phyloP scores from a whole-genome alignment of 2,329 filamentous ascomycete genomes.

The Mollisiaceae sp. region DNA sequence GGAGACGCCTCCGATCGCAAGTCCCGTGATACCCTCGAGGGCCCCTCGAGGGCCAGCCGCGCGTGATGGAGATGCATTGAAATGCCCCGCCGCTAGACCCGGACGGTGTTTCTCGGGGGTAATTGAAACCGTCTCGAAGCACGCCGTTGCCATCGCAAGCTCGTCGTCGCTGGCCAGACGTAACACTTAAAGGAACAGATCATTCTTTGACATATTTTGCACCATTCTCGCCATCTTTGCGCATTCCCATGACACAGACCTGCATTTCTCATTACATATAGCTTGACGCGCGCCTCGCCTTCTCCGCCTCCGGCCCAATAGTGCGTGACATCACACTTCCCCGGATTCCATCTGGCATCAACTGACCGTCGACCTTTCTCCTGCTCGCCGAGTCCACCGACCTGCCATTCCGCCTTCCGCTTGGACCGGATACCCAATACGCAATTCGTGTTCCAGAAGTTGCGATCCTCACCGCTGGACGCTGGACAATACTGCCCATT shows the following conservation, averaged over 20 bases:
- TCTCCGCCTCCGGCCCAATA: slow-evolving; percentile 10
- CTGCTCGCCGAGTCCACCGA: slow-evolving; percentile 10
- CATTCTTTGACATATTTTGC: background rate
- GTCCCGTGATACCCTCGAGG: slow-evolving; percentile 29
- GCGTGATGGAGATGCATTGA: slow-evolving; percentile 28
- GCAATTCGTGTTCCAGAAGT: slow-evolving; percentile 21
- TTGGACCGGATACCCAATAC: slow-evolving; percentile 17
- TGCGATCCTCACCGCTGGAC: slow-evolving; percentile 22
- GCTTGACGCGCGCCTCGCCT: slow-evolving; percentile 14
- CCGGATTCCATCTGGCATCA: slow-evolving; percentile 38
- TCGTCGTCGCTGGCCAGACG: slow-evolving; percentile 5
- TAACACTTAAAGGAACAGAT: slow-evolving; percentile 8
- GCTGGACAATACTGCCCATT: background rate
- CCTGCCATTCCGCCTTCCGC: slow-evolving; percentile 12
- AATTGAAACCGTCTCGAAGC: slow-evolving; percentile 27
- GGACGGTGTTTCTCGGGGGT: slow-evolving; percentile 30
- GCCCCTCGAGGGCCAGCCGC: background rate
- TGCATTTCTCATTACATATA: slow-evolving; percentile 37
- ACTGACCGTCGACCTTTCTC: slow-evolving; percentile 28
- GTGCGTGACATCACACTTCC: slow-evolving; percentile 28
- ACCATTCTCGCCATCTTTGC: slow-evolving; percentile 23
- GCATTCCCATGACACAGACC: slow-evolving; percentile 35
- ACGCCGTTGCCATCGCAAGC: slow-evolving; percentile 16
- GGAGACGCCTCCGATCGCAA: background rate
- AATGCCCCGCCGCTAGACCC: slow-evolving; percentile 25